A percentile compares a stretch with the other conserved stretches of the same genome.
These are phyloP conservation scores for Microbotryomycetes sp. DNA, from an alignment of 1,284 basidiomycete species.

Conservation along the genomic window DNA sequence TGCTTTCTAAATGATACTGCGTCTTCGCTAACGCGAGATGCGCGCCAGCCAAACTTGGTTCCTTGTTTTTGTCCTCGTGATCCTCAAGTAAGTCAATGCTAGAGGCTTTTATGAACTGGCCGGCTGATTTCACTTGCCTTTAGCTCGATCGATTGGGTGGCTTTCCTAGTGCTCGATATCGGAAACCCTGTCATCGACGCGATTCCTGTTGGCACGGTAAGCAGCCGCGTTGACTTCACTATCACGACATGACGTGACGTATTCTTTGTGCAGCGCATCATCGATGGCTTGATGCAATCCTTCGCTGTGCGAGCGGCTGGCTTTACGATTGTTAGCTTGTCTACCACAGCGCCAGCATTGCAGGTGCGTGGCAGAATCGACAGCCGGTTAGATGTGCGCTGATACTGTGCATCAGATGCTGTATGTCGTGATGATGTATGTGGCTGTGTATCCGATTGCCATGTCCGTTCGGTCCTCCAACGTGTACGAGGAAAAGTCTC, in stretches of 20 bases:
- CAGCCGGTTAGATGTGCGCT: not conserved
- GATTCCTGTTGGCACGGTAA: conserved; percentile 55
- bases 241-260: too few species aligned
- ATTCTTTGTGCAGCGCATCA: conserved; percentile 53
- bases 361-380: conserved; percentile 51
- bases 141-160: conserved; percentile 76
- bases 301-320: conserved; percentile 78
- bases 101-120: conserved; percentile 1
- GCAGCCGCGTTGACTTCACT: conserved; percentile 42
- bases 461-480: conserved; percentile 90
- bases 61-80: conserved; percentile 58
- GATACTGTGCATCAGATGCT: too few species aligned
- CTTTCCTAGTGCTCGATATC: conserved; percentile 81
- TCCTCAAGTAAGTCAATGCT: conserved; percentile 56
- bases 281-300: conserved; percentile 43
- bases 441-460: conserved; percentile 47
- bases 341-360: conserved; percentile 70
- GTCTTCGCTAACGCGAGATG: not conserved
- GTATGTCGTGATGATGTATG: conserved; percentile 82
- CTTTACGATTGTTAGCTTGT: conserved; percentile 65
- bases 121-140: not conserved
- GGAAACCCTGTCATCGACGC: conserved; percentile 63
- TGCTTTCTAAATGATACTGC: rapidly evolving
- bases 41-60: conserved; percentile 73
- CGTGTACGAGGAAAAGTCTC: conserved; percentile 78